Percentiles rank a stretch among this genome's conserved stretches.
Conservation (phyloP, 345 rosid genomes). For the Orychophragmus violaceus region DNA sequence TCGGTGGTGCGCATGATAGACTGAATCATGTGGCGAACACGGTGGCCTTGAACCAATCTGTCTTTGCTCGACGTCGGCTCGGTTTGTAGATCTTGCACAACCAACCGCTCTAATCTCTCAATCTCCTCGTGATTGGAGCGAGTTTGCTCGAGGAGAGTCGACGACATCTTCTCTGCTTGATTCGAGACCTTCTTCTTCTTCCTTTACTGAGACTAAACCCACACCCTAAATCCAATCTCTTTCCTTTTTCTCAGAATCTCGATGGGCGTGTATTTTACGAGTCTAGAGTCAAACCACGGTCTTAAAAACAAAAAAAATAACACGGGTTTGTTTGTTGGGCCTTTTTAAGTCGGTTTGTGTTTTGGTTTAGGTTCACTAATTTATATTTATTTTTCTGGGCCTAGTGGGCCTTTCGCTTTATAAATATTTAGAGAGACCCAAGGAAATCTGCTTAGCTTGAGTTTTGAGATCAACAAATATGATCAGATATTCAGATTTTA, state of each 20-base stretch:
- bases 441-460: no score
- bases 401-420: no score
- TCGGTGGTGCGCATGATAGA: slow-evolving; percentile 51
- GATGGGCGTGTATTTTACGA: not conserved
- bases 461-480: no score
- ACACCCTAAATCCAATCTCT: slow-evolving; percentile 17
- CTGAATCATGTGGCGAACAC: slow-evolving; percentile 79
- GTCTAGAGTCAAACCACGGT: not conserved
- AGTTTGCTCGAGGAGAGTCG: slow-evolving; percentile 83
- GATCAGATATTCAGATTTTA: no score
- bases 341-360: not conserved
- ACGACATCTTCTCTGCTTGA: slow-evolving; percentile 49
- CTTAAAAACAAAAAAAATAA: no score
- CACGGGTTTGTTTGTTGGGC: not conserved
- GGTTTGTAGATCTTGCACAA: slow-evolving; percentile 85
- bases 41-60: slow-evolving; percentile 81
- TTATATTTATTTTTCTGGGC: no score
- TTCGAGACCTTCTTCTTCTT: slow-evolving; percentile 1
- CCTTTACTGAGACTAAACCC: not conserved
- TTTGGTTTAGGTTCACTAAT: not conserved
- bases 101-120: slow-evolving; percentile 78
- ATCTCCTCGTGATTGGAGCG: slow-evolving; percentile 88
- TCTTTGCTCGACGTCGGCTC: slow-evolving; percentile 66
- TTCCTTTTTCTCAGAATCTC: not conserved
- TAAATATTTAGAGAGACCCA: no score